A percentile compares a stretch with the other conserved stretches of the same genome.
These are phyloP conservation scores for Silybum marianum DNA, from an alignment of 129 eudicot species.

Conservation along the genomic window DNA sequence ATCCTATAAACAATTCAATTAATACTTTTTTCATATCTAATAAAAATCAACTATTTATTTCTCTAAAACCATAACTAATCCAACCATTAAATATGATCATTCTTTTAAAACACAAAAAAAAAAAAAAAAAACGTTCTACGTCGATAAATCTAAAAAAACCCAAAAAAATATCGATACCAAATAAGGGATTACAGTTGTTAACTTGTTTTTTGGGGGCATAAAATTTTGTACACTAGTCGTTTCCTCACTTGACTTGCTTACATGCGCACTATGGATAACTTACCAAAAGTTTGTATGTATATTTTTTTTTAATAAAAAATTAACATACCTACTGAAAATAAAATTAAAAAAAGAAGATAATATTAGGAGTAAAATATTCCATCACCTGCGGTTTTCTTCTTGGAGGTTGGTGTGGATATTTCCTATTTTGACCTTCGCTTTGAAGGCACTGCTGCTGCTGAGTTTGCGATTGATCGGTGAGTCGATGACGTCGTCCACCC, in stretches of 20 bases:
- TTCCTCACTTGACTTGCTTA: constrained; percentile 9
- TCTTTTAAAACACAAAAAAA: background rate
- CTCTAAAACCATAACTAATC: background rate
- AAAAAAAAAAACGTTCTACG: too few species aligned
- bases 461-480: constrained; percentile 12
- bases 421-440: constrained; percentile 36
- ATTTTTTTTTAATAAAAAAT: background rate
- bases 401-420: constrained; percentile 30
- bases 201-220: constrained; percentile 4
- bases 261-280: constrained; percentile 19
- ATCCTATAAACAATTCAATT: background rate
- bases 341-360: constrained; percentile 2
- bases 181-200: background rate
- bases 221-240: constrained; percentile 12
- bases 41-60: background rate
- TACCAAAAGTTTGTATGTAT: background rate
- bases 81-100: background rate
- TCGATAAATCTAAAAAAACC: background rate
- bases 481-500: constrained; percentile 26
- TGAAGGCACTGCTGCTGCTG: constrained; percentile 6
- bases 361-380: constrained; percentile 20
- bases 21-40: background rate
- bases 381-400: constrained; percentile 26
- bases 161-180: background rate
- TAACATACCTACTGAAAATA: constrained; percentile 12